phyloP scores from a whole-genome alignment of 179 eudicot genomes.

The Nepenthes alata region DNA sequence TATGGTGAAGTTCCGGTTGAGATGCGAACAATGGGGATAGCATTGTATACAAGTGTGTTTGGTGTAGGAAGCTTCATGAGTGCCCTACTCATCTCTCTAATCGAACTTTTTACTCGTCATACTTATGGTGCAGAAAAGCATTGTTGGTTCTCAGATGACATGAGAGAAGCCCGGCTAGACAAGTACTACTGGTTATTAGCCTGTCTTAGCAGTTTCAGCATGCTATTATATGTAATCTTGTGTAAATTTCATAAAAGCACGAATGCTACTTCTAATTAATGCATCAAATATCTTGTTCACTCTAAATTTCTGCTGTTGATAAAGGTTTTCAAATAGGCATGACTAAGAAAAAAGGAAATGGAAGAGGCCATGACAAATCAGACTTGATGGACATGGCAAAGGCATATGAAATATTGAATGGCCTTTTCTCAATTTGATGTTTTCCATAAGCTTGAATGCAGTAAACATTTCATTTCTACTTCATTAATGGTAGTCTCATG shows the following conservation, averaged over 20 bases:
- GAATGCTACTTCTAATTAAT: not conserved
- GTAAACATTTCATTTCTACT: too few relatives aligned
- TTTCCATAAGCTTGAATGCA: too few relatives aligned
- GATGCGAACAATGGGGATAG: slow-evolving; percentile 87
- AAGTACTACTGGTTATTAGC: slow-evolving; percentile 89
- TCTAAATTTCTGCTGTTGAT: too few relatives aligned
- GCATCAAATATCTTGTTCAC: too few relatives aligned
- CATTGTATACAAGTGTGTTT: slow-evolving; percentile 77
- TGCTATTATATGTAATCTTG: slow-evolving; percentile 36
- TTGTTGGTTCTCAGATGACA: slow-evolving; percentile 83
- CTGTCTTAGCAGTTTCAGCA: slow-evolving; percentile 39
- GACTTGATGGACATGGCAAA: too few relatives aligned
- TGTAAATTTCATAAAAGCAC: slow-evolving; percentile 47
- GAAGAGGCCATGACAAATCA: too few relatives aligned
- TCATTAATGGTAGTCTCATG: too few relatives aligned
- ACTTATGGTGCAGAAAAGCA: slow-evolving; percentile 13
- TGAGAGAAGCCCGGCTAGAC: slow-evolving; percentile 68
- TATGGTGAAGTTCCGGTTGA: slow-evolving; percentile 66
- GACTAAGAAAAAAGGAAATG: too few relatives aligned
- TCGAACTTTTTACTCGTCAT: slow-evolving; percentile 37
- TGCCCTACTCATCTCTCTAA: slow-evolving; percentile 47
- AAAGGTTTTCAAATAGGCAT: too few relatives aligned
- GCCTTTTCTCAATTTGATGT: too few relatives aligned
- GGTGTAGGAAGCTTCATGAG: slow-evolving; percentile 90
- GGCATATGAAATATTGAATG: too few relatives aligned